Conservation (phyloP, 371 early-diverging fungal genomes). For the Actinomucor elegans region DNA sequence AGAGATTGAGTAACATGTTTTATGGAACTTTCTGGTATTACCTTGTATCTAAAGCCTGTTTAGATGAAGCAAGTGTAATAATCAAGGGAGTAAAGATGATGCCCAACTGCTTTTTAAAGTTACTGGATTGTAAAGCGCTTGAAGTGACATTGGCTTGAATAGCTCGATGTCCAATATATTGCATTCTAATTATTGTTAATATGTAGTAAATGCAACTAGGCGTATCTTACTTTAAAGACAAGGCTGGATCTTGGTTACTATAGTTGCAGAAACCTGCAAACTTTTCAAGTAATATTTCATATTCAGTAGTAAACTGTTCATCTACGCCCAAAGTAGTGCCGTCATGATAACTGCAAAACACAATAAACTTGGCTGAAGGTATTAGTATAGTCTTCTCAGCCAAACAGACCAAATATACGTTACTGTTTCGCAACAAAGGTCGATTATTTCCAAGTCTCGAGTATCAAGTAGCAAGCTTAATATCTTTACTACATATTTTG, state of each 20-base stretch:
- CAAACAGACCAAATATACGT: too few species aligned
- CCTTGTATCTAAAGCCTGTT: conserved; percentile 1
- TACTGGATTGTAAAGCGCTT: conserved; percentile 51
- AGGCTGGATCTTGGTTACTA: conserved; percentile 34
- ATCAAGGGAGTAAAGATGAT: conserved; percentile 61
- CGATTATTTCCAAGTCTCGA: conserved; percentile 51
- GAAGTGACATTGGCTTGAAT: conserved; percentile 56
- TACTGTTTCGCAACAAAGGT: conserved; percentile 58
- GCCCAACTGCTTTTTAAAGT: conserved; percentile 53
- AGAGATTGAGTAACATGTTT: not conserved
- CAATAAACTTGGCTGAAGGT: conserved; percentile 65
- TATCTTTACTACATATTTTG: conserved; percentile 65
- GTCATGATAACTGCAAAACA: conserved; percentile 65
- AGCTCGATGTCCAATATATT: conserved; percentile 55
- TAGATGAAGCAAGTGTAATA: conserved; percentile 36
- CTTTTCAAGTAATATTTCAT: conserved; percentile 45
- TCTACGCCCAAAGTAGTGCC: conserved; percentile 71
- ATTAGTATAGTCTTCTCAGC: too few species aligned
- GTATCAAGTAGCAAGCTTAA: conserved; percentile 53
- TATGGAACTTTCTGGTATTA: not conserved
- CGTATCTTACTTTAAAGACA: conserved; percentile 21
- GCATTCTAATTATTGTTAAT: conserved; percentile 19
- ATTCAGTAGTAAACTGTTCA: conserved; percentile 58
- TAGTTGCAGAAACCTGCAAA: conserved; percentile 61
- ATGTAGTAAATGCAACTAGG: not conserved